Base-by-base conservation (phyloP, 495 filamentous ascomycete species). In the Aspergillus nanangensis region DNA sequence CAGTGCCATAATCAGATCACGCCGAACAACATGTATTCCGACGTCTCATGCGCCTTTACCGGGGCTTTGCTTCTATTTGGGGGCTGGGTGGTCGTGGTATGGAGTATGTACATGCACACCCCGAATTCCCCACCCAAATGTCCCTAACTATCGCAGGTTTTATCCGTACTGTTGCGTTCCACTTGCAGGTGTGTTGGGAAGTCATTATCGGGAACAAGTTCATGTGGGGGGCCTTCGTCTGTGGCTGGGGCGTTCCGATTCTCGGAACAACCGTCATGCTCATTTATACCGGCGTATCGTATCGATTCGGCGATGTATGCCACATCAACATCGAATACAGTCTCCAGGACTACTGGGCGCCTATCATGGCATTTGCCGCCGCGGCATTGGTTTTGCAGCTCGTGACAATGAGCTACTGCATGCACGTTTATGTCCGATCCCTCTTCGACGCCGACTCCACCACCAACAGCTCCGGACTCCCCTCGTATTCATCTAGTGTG, bases 181-280 rank as follows among this genome's bases (percentile, higher is more conserved):
- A 98, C 63, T 79, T 98, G 10, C 94, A 97, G 67, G 95, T 98
- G 36, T 95, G 90, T 71, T 98, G 94, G 94, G 88, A 97, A 60
- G 72, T 94, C 15, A 81, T 92, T 4, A 83, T 94, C 7, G 94
- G 93, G 3, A 77, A 79, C 15, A 89, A 82, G 50, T 96, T 95
- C 66, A 96, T 96, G 82, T 90, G 87, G 78, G 77, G 76, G 50
- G 82, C 94, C 9, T 82, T 95, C 54, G 69, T 79, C 7, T 68
- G 79, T 35, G 93, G 94, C 48, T 95, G 91, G 84, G 89, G 82
- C 8, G 72, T 97, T 33, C 88, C 90, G 2, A 76, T 80, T 23
- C 60, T 88, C 19, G 84, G 87, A 34, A 74, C 91, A 19, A 71
- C 83, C 1, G 63, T 88, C 13, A 85, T 88, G 50, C 76, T 97